phyloP scores from a whole-genome alignment of 164 flowering plant genomes.

The Protea cynaroides region DNA sequence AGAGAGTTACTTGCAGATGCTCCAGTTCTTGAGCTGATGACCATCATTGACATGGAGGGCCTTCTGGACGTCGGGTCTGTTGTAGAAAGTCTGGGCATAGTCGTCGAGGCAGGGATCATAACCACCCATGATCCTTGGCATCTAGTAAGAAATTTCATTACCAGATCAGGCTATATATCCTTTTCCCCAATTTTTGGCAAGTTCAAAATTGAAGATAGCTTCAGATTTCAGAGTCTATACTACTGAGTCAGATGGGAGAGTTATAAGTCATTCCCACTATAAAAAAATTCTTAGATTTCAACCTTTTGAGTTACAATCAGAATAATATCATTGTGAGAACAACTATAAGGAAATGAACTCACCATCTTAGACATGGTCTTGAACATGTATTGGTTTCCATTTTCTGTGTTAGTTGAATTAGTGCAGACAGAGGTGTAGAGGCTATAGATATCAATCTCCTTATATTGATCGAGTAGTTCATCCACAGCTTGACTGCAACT shows the following conservation, averaged over 20 bases:
- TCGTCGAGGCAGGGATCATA: constrained; percentile 89
- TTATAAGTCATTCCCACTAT: too few species aligned
- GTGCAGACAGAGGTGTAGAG: constrained; percentile 68
- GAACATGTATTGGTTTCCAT: constrained; percentile 17
- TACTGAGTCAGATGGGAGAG: too few species aligned
- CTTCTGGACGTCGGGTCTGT: constrained; percentile 76
- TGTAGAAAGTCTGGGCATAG: constrained; percentile 67
- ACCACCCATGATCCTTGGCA: constrained; percentile 84
- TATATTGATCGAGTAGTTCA: constrained; percentile 60
- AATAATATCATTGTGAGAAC: too few species aligned
- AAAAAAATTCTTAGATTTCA: too few species aligned
- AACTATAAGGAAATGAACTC: background rate
- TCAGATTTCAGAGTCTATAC: too few species aligned
- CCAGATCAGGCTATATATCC: too few species aligned
- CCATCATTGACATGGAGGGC: constrained; percentile 89
- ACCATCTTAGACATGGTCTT: constrained; percentile 56
- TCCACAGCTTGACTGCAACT: constrained; percentile 49
- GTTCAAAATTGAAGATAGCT: too few species aligned
- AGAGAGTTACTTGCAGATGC: constrained; percentile 80
- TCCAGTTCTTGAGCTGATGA: constrained; percentile 57
- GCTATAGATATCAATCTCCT: constrained; percentile 82
- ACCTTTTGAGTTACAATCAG: background rate
- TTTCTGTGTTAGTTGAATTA: constrained; percentile 13
- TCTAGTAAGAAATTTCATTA: constrained; percentile 28
- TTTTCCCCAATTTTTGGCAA: too few species aligned